phyloP scores from a whole-genome alignment of 176 grass and related monocot species.

The Triticum timopheevii region DNA sequence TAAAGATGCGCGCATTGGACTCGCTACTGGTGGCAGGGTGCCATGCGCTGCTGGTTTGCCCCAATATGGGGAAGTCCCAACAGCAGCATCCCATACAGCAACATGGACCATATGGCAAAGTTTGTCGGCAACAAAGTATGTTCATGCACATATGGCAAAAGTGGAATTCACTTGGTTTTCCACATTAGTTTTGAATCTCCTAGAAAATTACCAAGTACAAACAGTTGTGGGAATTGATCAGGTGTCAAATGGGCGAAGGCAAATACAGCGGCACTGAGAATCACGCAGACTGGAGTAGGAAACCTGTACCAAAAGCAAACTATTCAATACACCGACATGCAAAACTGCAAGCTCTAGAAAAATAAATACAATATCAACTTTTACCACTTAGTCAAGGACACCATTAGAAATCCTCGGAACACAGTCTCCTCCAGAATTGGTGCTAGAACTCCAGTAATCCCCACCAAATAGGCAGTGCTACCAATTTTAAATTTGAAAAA shows the following conservation, averaged over 20 bases:
- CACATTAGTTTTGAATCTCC: background rate
- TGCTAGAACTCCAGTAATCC: constrained; percentile 89
- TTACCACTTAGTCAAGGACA: constrained; percentile 90
- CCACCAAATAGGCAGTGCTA: constrained; percentile 86
- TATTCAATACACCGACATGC: constrained; percentile 1
- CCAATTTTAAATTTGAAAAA: constrained; percentile 19
- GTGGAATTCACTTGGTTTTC: background rate
- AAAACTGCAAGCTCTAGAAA: constrained; percentile 18
- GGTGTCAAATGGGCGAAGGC: constrained; percentile 87
- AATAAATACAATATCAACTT: background rate
- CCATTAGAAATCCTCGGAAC: constrained; percentile 96
- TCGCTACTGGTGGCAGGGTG: background rate
- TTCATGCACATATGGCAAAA: background rate
- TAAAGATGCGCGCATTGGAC: background rate
- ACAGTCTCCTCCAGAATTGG: constrained; percentile 94
- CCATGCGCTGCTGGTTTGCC: background rate
- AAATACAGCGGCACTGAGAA: constrained; percentile 81
- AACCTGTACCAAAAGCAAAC: constrained; percentile 53
- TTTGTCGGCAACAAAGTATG: background rate
- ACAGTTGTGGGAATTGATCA: constrained; percentile 87
- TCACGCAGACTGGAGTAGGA: constrained; percentile 74
- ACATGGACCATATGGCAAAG: background rate
- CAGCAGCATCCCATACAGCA: background rate
- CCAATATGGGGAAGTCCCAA: background rate
- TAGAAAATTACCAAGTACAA: constrained; percentile 73